Percentiles rank a stretch among this genome's conserved stretches.
These are phyloP conservation scores for Leavenworthia alabamica DNA, from an alignment of 345 rosid species.

Conservation along the genomic window DNA sequence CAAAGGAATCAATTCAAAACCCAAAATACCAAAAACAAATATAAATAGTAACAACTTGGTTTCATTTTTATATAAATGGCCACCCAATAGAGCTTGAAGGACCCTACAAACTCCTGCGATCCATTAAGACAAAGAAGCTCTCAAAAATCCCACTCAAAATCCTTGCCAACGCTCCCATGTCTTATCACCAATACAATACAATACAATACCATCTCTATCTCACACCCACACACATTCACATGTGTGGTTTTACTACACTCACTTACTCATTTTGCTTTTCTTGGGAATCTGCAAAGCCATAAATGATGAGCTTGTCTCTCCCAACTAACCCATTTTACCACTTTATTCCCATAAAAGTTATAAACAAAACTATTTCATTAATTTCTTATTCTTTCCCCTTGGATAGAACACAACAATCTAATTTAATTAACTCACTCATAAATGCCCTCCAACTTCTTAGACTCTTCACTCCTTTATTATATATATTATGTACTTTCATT, in stretches of 20 bases:
- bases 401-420: slow-evolving; percentile 12
- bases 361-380: slow-evolving; percentile 23
- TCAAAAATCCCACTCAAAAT: slow-evolving; percentile 14
- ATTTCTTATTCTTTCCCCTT: slow-evolving; percentile 15
- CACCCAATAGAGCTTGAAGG: neutral
- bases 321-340: slow-evolving; percentile 34
- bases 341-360: slow-evolving; percentile 15
- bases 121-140: slow-evolving; percentile 23
- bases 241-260: slow-evolving; percentile 9
- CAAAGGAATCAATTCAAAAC: slow-evolving; percentile 8
- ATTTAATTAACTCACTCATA: slow-evolving; percentile 8
- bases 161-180: slow-evolving; percentile 18
- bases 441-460: too few species aligned
- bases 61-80: neutral
- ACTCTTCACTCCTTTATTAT: slow-evolving; percentile 29
- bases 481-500: slow-evolving; percentile 18
- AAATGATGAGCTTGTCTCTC: slow-evolving; percentile 45
- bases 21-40: neutral
- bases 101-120: slow-evolving; percentile 25
- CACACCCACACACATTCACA: slow-evolving; percentile 14
- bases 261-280: slow-evolving; percentile 15
- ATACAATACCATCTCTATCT: neutral
- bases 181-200: slow-evolving; percentile 16
- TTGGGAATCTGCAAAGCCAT: slow-evolving; percentile 90
- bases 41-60: neutral